These are phyloP conservation scores for Monosporozyma aquatica DNA, from an alignment of 805 yeast species.

Conservation along the genomic window DNA sequence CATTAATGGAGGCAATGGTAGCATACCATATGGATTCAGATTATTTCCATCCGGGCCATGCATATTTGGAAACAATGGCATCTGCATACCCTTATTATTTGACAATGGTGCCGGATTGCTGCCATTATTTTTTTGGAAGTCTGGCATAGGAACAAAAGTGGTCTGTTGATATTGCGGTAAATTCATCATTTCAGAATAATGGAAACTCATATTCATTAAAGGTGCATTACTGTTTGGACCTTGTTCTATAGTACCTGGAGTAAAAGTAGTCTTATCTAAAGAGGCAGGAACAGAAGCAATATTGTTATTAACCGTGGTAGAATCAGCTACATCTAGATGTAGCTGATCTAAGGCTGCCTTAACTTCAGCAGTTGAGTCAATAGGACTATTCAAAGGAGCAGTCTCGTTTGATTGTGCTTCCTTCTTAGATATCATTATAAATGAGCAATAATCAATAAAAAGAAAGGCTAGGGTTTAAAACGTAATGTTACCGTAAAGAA, in stretches of 20 bases:
- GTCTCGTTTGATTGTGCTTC: not conserved
- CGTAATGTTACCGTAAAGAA: too few species aligned
- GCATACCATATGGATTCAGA: slow-evolving; percentile 4
- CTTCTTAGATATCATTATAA: slow-evolving; percentile 1
- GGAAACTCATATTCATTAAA: slow-evolving; percentile 28
- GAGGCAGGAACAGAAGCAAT: slow-evolving; percentile 3
- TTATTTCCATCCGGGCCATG: slow-evolving; percentile 4
- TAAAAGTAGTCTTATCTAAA: not conserved
- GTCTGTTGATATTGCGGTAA: slow-evolving; percentile 18
- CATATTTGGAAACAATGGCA: slow-evolving; percentile 10
- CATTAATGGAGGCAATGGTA: slow-evolving; percentile 5
- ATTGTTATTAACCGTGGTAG: slow-evolving; percentile 11
- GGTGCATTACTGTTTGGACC: slow-evolving; percentile 13
- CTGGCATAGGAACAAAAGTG: slow-evolving; percentile 14
- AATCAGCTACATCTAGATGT: slow-evolving; percentile 17
- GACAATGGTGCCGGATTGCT: not conserved
- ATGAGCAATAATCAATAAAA: not conserved
- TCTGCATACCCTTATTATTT: slow-evolving; percentile 9
- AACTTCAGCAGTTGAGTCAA: slow-evolving; percentile 16
- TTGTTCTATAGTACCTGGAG: not conserved
- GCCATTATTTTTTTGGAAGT: slow-evolving; percentile 9
- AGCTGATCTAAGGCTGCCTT: slow-evolving; percentile 28
- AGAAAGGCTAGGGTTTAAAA: not conserved
- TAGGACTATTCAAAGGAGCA: not conserved
- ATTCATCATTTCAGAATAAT: slow-evolving; percentile 29